Evolutionary conservation across 192 early-diverging fungal species (phyloP), one percentile per base, ranked within the genome.

Genomic region (Coemansia sp.): DNA sequence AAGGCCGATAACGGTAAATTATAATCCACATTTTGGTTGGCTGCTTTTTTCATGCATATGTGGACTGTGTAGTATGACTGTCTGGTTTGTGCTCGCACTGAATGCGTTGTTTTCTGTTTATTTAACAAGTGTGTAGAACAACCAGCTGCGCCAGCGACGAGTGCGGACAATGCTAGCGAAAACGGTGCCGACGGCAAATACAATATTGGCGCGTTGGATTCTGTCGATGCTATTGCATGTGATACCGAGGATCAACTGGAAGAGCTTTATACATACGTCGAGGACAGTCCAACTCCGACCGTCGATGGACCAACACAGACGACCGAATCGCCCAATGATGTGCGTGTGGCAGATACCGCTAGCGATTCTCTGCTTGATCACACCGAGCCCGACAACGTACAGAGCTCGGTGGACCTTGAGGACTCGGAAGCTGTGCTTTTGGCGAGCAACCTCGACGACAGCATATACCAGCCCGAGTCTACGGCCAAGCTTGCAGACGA

Each of bases 351-450:
- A 8, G 61, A 38, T 6, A 25, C n/a, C 12, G 31, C 9, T 6
- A 51, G 1, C 21, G 49, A 21, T 0, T 3, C 17, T 7, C n/a
- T 31, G 37, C 27, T 35, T 8, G 50, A 39, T 22, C 29, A 16
- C 21, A 21, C 27, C 1, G 61, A 23, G 14, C 29, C 29, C 17
- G 61, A 12, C 16, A 14, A 22, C 26, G 49, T 9, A 38, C 22
- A 27, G 5, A 29, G 25, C 9, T 69, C 68, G 0, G 58, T 61
- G 10, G 71, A 71, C 52, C 69, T 79, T 66, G 77, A 71, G 43
- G 77, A 80, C 41, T 80, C 77, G 17, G 67, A 80, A 53, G 71
- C 77, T 1, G 77, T 73, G 50, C 71, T 80, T 38, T 47, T 80
- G 52, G 55, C 68, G 21, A 80, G 68, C 58, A 71, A 74, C 55